These are phyloP conservation scores for Solanum paucissectum DNA, from an alignment of 257 asterid genomes.

Conservation along the genomic window DNA sequence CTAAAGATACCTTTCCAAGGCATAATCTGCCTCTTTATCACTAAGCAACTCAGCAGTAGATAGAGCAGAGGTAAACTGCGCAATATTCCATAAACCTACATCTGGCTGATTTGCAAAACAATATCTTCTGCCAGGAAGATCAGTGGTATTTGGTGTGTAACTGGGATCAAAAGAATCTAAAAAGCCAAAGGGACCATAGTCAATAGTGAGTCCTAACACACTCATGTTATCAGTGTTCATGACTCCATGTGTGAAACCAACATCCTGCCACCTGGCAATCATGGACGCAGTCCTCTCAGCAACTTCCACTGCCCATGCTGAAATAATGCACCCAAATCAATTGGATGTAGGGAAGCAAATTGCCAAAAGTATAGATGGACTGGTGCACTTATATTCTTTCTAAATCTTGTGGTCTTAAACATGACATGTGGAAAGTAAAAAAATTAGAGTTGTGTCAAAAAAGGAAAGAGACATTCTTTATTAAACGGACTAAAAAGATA, in stretches of 20 bases:
- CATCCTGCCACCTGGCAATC: conserved; percentile 94
- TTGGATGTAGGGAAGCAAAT: not conserved
- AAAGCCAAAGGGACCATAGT: conserved; percentile 97
- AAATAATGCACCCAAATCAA: not conserved
- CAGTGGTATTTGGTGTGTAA: conserved; percentile 96
- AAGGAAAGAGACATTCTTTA: not conserved
- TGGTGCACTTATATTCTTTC: not conserved
- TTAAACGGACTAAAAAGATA: not conserved
- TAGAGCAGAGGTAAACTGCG: conserved; percentile 64
- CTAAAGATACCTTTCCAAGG: conserved; percentile 64
- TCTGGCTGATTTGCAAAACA: conserved; percentile 99
- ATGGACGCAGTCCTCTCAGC: conserved; percentile 90
- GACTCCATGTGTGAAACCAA: conserved; percentile 98
- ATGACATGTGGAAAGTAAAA: not conserved
- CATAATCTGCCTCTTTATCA: conserved; percentile 73
- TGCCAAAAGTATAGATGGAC: not conserved
- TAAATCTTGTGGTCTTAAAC: not conserved
- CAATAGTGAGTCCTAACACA: conserved; percentile 82
- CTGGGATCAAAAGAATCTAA: conserved; percentile 96
- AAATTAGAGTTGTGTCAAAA: not conserved
- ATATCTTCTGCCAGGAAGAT: conserved; percentile 97
- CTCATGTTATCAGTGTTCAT: conserved; percentile 98
- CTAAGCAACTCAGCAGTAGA: conserved; percentile 63
- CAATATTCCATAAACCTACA: conserved; percentile 92
- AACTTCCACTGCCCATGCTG: conserved; percentile 99